Percentiles rank a stretch among this genome's conserved stretches.
phyloP scores from a whole-genome alignment of 345 rosid genomes.

The Lepidium sativum region DNA sequence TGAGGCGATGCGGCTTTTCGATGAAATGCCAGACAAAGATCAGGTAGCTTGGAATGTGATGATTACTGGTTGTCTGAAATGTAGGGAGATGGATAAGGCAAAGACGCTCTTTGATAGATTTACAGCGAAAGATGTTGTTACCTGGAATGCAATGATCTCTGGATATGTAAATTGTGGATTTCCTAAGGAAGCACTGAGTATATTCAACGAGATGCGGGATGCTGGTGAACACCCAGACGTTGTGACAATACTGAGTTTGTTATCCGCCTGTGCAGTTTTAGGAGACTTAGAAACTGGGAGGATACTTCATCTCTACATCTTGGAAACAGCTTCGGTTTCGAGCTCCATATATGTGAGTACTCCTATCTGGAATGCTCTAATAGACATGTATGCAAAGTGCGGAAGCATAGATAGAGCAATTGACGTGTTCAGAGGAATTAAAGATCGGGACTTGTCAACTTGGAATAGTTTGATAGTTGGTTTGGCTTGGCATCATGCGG shows the following conservation, averaged over 20 bases:
- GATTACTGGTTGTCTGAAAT: conserved; percentile 52
- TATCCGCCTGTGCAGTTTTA: conserved; percentile 54
- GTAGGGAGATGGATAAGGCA: conserved; percentile 48
- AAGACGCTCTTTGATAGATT: conserved; percentile 50
- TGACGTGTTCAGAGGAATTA: conserved; percentile 47
- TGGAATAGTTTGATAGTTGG: conserved; percentile 66
- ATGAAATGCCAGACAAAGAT: conserved; percentile 61
- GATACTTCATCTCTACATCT: conserved; percentile 38
- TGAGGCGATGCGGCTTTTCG: conserved; percentile 42
- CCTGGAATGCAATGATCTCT: conserved; percentile 69
- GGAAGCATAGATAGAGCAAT: conserved; percentile 50
- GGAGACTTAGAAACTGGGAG: conserved; percentile 55
- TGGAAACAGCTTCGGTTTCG: conserved; percentile 24
- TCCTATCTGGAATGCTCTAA: conserved; percentile 51
- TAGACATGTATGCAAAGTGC: conserved; percentile 69
- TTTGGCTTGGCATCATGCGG: conserved; percentile 52
- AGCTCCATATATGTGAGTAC: conserved; percentile 16
- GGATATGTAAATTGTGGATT: conserved; percentile 46
- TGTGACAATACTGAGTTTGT: conserved; percentile 54
- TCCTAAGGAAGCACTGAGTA: conserved; percentile 33
- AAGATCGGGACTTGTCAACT: conserved; percentile 43
- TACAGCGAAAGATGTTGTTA: conserved; percentile 53
- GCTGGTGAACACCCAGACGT: conserved; percentile 54
- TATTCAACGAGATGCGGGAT: conserved; percentile 66
- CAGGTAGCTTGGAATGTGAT: conserved; percentile 83